Base-by-base conservation (phyloP, 2,329 filamentous ascomycete species). In the Penicillium sp. region DNA sequence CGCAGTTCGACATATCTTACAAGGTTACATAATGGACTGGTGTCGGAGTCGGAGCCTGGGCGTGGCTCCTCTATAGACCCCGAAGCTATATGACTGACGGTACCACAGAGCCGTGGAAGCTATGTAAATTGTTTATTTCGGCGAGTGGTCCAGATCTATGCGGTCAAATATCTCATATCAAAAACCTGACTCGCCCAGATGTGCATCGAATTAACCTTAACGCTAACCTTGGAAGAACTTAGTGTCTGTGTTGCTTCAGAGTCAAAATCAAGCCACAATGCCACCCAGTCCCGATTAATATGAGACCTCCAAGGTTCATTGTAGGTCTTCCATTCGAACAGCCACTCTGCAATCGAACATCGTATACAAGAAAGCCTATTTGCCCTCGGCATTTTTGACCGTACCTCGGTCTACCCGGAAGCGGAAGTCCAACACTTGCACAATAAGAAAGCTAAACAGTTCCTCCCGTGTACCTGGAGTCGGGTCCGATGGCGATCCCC, bases 231-330 rank as follows among this genome's bases (percentile, higher is more conserved):
- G 18, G 18, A 18, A 39, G 31, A 14, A 9, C 21, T 14, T n/a
- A 46, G 16, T 27, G 27, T 13, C 36, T 36, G 31, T 18, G 42
- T 50, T 50, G 32, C 39, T 16, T 46, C 29, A 11, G 45, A 49
- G 7, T 32, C 42, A 43, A 43, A 34, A 8, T 8, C 31, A 36
- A 43, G 39, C 45, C 50, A 43, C 44, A 53, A 53, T 53, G 44
- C 21, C n/a, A 53, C 50, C 50, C 9, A 34, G 31, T n/a, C 44
- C 24, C 36, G 6, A 32, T 32, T 14, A 16, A 24, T 27, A 9
- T 11, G 42, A 31, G 34, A 36, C 34, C 18, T 18, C 18, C 18
- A 18, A 18, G 18, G 18, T n/a, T 36, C 13, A 6, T 4, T n/a
- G n/a, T 5, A 36, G 13, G 34, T 36, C 34, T 36, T n/a, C n/a